Evolutionary conservation across 2,329 filamentous ascomycete species (phyloP).

Genomic region (Pyricularia pennisetigena): DNA sequence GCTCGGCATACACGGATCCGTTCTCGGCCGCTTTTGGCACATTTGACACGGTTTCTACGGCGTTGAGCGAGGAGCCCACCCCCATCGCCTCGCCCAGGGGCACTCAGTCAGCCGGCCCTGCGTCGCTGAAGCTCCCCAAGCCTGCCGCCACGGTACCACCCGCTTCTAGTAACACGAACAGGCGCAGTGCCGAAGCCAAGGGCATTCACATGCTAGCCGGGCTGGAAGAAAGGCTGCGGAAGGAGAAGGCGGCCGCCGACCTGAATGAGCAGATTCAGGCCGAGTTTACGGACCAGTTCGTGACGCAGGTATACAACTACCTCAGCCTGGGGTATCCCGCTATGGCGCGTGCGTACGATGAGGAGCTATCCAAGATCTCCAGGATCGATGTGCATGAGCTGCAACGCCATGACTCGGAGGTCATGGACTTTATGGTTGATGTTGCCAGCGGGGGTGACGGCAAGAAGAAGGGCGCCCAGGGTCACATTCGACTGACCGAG

Average conservation of each 20-base stretch:
- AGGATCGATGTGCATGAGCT: slow-evolving; percentile 60
- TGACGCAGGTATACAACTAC: slow-evolving; percentile 97
- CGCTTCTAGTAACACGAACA: slow-evolving; percentile 4
- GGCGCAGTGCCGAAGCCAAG: slow-evolving; percentile 21
- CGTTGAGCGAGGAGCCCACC: slow-evolving; percentile 28
- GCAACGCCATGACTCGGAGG: slow-evolving; percentile 55
- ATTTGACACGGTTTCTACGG: slow-evolving; percentile 13
- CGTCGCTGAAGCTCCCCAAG: slow-evolving; percentile 12
- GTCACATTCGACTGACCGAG: slow-evolving; percentile 64
- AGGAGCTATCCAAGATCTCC: slow-evolving; percentile 76
- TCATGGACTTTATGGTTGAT: slow-evolving; percentile 25
- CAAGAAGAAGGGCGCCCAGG: slow-evolving; percentile 39
- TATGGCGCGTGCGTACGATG: slow-evolving; percentile 72
- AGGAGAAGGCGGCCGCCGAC: slow-evolving; percentile 39
- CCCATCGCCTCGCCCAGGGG: slow-evolving; percentile 3
- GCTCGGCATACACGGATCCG: slow-evolving; percentile 28
- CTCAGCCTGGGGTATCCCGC: slow-evolving; percentile 86
- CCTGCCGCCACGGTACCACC: neutral
- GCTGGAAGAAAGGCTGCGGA: slow-evolving; percentile 39
- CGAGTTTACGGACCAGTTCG: slow-evolving; percentile 76
- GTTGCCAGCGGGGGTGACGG: neutral
- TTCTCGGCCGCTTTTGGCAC: slow-evolving; percentile 29
- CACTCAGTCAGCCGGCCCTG: slow-evolving; percentile 10
- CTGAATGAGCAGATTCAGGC: slow-evolving; percentile 41
- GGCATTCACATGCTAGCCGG: slow-evolving; percentile 38